A percentile compares a stretch with the other conserved stretches of the same genome.
These are phyloP conservation scores for Trichoderma koningii DNA, from an alignment of 2,329 filamentous ascomycete genomes.

Conservation along the genomic window DNA sequence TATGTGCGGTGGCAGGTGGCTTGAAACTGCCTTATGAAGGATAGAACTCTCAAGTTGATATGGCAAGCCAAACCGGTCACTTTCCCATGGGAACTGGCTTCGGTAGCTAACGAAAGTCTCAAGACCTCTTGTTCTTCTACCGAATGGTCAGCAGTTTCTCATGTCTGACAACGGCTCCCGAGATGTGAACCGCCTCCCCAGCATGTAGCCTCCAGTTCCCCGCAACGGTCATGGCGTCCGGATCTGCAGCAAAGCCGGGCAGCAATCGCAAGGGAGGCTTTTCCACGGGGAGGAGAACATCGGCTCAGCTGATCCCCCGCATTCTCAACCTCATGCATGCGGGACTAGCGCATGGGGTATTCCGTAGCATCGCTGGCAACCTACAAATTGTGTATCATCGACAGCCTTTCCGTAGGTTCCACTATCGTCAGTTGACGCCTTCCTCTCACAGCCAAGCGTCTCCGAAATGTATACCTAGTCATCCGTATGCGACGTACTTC, in stretches of 20 bases:
- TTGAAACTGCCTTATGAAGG: no score
- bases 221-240: constrained; percentile 5
- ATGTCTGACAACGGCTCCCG: no score
- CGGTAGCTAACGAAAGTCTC: no score
- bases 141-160: not conserved
- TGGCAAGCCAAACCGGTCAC: no score
- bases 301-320: constrained; percentile 10
- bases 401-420: not conserved
- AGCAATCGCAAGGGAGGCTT: not conserved
- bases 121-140: no score
- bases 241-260: not conserved
- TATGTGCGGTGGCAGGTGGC: no score
- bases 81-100: no score
- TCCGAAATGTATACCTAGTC: not conserved
- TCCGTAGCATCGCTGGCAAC: no score
- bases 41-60: no score
- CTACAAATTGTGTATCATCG: not conserved
- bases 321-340: not conserved
- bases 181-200: no score
- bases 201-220: no score
- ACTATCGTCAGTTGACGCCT: not conserved
- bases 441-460: not conserved
- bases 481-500: not conserved
- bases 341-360: no score
- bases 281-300: not conserved